Percentiles rank a stretch among this genome's conserved stretches.
Conservation (phyloP, 2,329 filamentous ascomycete species). For the Hypoxylon rubiginosum region DNA sequence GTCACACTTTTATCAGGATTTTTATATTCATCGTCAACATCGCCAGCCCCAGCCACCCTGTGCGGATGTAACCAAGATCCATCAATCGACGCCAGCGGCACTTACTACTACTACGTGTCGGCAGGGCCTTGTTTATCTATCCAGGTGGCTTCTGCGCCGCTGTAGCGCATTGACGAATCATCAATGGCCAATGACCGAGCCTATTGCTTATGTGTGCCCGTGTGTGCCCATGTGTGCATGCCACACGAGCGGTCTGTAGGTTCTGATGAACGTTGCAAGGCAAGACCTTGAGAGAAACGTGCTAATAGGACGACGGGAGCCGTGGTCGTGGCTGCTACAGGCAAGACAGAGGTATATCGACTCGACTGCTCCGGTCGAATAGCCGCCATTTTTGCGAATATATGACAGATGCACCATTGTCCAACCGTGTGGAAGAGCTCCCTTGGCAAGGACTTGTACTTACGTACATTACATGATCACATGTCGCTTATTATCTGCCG, state of each 20-base stretch:
- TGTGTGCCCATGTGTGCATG: not conserved
- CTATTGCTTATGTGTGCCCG: not conserved
- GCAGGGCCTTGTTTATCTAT: constrained; percentile 22
- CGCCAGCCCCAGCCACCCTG: constrained; percentile 31
- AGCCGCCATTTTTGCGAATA: constrained; percentile 23
- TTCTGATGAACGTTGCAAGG: not conserved
- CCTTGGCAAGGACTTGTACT: constrained; percentile 19
- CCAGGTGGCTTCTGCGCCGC: constrained; percentile 24
- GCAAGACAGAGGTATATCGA: not conserved
- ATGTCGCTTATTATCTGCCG: constrained; percentile 35
- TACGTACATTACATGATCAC: constrained; percentile 38
- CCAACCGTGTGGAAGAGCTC: not conserved
- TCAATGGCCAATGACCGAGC: not conserved
- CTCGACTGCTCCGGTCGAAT: constrained; percentile 7
- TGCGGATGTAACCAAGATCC: constrained; percentile 42
- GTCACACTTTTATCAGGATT: constrained; percentile 24
- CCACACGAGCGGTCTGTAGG: constrained; percentile 14
- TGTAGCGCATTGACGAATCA: constrained; percentile 20
- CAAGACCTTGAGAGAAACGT: not conserved
- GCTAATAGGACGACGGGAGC: not conserved
- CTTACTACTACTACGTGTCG: constrained; percentile 19
- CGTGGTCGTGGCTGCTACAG: not conserved
- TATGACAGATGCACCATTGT: constrained; percentile 18
- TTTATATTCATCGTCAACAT: constrained; percentile 14
- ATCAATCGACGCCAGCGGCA: constrained; percentile 27